phyloP scores from a whole-genome alignment of 352 stramenopile species.

The Globisporangium lucens region DNA sequence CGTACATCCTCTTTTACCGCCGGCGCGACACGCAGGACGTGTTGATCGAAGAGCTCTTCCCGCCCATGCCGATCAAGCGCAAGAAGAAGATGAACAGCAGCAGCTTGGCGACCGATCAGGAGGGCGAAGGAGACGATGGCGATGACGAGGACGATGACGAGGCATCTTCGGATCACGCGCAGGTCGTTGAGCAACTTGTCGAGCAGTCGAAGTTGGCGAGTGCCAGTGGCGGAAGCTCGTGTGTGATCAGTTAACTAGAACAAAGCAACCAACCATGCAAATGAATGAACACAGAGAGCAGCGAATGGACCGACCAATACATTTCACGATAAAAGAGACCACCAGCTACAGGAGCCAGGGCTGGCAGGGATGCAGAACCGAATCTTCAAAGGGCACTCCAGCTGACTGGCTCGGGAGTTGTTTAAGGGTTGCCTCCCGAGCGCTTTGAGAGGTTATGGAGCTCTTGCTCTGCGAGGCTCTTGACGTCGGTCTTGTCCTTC shows the following conservation, averaged over 20 bases:
- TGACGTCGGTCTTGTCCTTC: conserved; percentile 66
- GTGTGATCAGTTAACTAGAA: conserved; percentile 49
- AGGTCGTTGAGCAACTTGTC: conserved; percentile 60
- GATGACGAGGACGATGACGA: conserved; percentile 17
- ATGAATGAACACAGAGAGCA: conserved; percentile 2
- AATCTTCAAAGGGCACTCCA: too few species aligned
- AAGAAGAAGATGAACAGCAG: conserved; percentile 21
- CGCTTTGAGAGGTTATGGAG: conserved; percentile 49
- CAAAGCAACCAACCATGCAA: not conserved
- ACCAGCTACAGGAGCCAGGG: not conserved
- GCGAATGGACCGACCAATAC: not conserved
- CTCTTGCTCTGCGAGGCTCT: conserved; percentile 54
- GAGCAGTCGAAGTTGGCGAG: conserved; percentile 61
- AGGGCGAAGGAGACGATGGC: not conserved
- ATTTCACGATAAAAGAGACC: too few species aligned
- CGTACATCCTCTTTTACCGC: conserved; percentile 91
- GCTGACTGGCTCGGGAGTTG: too few species aligned
- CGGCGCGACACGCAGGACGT: conserved; percentile 65
- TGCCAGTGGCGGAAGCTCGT: conserved; percentile 34
- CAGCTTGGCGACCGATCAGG: conserved; percentile 3
- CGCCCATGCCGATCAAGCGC: conserved; percentile 39
- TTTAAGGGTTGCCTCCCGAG: conserved; percentile 1
- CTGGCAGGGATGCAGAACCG: too few species aligned
- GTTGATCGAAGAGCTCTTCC: conserved; percentile 74
- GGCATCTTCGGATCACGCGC: conserved; percentile 48